These are phyloP conservation scores for Xylariaceae sp. DNA, from an alignment of 2,329 filamentous ascomycete genomes.

Conservation along the genomic window DNA sequence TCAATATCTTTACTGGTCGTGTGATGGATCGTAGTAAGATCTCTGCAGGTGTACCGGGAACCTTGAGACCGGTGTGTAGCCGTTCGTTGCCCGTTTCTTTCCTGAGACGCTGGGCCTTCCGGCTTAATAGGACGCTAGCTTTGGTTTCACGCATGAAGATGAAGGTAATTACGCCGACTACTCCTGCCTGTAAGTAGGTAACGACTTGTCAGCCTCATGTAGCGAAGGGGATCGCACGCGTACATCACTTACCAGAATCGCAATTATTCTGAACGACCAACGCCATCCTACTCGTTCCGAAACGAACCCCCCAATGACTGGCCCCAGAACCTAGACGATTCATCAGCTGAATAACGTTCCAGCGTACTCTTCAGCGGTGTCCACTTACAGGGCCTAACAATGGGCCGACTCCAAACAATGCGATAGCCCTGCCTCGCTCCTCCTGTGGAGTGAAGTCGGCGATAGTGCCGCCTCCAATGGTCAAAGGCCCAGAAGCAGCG, in stretches of 20 bases:
- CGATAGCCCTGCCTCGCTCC: conserved; percentile 32
- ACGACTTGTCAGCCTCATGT: background rate
- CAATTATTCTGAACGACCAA: conserved; percentile 40
- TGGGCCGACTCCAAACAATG: conserved; percentile 35
- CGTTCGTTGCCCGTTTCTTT: conserved; percentile 3
- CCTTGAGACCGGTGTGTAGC: background rate
- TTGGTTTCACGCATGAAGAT: conserved; percentile 11
- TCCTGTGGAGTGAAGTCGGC: conserved; percentile 29
- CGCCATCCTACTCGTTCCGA: conserved; percentile 40
- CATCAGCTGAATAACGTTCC: background rate
- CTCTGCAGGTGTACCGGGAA: background rate
- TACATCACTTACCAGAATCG: conserved; percentile 33
- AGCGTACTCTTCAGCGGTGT: conserved; percentile 38
- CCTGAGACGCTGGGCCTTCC: background rate
- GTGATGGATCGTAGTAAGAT: conserved; percentile 2
- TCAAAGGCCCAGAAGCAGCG: conserved; percentile 27
- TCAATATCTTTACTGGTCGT: conserved; percentile 11
- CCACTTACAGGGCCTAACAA: conserved; percentile 32
- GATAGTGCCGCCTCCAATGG: conserved; percentile 35
- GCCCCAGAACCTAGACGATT: conserved; percentile 36
- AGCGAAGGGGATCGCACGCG: conserved; percentile 3
- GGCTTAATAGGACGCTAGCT: conserved; percentile 2
- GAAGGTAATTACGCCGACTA: background rate
- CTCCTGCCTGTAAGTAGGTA: background rate
- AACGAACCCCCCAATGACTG: conserved; percentile 39